Conservation (phyloP, 2,329 filamentous ascomycete species). For the Aureobasidium vineae region DNA sequence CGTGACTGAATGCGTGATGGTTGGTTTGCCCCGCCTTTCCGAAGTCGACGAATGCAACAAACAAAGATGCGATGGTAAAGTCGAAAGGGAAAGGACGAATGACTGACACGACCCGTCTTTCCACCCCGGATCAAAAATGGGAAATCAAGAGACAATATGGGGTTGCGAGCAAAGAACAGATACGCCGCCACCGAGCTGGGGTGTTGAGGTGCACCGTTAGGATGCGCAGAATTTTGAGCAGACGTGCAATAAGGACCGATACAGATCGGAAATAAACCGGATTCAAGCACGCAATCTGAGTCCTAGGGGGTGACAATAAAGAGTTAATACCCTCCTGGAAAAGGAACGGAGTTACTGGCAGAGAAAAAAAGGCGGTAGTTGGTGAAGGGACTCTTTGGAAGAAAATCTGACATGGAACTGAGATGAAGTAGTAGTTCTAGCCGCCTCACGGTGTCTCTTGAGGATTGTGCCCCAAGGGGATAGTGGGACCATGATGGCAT, state of each 20-base stretch:
- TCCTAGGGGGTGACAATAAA: not conserved
- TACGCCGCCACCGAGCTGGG: conserved; percentile 8
- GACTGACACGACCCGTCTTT: not conserved
- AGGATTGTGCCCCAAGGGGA: conserved; percentile 26
- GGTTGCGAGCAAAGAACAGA: not conserved
- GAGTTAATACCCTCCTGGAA: not conserved
- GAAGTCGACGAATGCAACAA: not conserved
- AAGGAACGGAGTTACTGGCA: not conserved
- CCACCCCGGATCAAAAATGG: not conserved
- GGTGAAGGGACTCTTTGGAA: not conserved
- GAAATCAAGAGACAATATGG: conserved; percentile 17
- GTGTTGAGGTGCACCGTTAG: conserved; percentile 18
- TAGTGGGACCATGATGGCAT: conserved; percentile 27
- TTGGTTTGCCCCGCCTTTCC: conserved; percentile 11
- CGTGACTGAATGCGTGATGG: conserved; percentile 6
- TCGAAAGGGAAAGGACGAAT: conserved; percentile 4
- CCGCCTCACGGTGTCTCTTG: conserved; percentile 21
- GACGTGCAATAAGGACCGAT: conserved; percentile 15
- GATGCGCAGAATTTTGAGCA: conserved; percentile 12
- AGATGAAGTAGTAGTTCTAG: conserved; percentile 12
- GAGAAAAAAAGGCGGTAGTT: not conserved
- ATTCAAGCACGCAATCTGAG: not conserved
- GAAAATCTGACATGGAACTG: not conserved
- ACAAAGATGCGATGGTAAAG: not conserved
- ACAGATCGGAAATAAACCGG: conserved; percentile 15